Evolutionary conservation across 257 asterid genomes (phyloP).

Genomic region (Agastache rugosa): DNA sequence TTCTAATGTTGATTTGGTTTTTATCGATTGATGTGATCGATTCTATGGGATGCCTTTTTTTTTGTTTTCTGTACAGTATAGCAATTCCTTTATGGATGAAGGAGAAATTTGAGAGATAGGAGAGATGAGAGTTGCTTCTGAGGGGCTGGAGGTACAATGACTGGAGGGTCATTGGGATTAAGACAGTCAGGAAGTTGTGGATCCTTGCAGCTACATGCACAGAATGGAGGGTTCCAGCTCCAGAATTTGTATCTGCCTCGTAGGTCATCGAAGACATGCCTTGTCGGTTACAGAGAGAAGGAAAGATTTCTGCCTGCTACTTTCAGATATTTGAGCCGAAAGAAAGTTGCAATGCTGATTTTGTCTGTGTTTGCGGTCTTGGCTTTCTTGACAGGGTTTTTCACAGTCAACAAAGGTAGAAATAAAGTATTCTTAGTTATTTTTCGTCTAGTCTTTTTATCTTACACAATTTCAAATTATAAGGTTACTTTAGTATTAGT

Average conservation of each 20-base stretch:
- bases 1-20: constrained; percentile 21
- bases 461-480: constrained; percentile 12
- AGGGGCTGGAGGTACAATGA: constrained; percentile 82
- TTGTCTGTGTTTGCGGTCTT: constrained; percentile 61
- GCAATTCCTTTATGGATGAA: constrained; percentile 54
- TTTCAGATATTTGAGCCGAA: constrained; percentile 67
- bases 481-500: constrained; percentile 10
- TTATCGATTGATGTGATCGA: constrained; percentile 24
- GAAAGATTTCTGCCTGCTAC: constrained; percentile 55
- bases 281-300: constrained; percentile 67
- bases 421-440: constrained; percentile 23
- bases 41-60: constrained; percentile 36
- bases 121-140: constrained; percentile 68
- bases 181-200: constrained; percentile 79
- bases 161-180: constrained; percentile 80
- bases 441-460: not conserved
- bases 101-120: constrained; percentile 52
- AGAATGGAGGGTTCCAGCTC: constrained; percentile 66
- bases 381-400: constrained; percentile 69
- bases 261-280: constrained; percentile 66
- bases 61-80: constrained; percentile 31
- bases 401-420: constrained; percentile 71
- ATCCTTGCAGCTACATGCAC: constrained; percentile 70
- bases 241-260: constrained; percentile 54
- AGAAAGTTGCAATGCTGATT: constrained; percentile 79